phyloP scores from a whole-genome alignment of 2,329 filamentous ascomycete genomes.

The Colletotrichum shisoi region DNA sequence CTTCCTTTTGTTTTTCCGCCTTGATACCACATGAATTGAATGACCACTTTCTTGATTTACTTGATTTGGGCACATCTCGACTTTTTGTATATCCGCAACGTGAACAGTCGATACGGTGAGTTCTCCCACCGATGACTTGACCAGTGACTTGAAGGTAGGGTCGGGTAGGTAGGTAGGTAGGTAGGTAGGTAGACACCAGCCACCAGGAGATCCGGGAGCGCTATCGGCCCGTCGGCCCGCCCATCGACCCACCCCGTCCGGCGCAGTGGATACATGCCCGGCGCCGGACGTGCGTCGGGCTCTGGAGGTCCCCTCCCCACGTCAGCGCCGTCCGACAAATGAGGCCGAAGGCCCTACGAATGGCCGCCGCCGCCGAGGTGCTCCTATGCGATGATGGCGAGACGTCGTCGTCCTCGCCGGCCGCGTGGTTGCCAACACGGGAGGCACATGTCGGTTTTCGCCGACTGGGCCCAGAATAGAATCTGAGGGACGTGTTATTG shows the following conservation, averaged over 20 bases:
- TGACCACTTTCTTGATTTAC: constrained; percentile 13
- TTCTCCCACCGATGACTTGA: no score
- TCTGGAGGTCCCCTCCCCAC: neutral
- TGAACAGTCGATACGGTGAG: no score
- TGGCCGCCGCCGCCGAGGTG: neutral
- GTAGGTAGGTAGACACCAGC: no score
- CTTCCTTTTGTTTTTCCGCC: neutral
- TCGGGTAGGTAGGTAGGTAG: no score
- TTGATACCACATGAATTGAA: constrained; percentile 39
- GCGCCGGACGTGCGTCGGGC: neutral
- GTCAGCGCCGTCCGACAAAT: neutral
- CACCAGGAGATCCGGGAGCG: no score
- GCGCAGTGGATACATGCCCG: neutral
- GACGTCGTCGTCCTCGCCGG: neutral
- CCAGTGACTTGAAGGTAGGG: no score
- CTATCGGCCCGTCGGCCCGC: neutral
- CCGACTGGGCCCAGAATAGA: no score
- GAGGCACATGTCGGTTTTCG: no score
- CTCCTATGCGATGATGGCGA: neutral
- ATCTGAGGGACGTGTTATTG: no score
- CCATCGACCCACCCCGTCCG: neutral
- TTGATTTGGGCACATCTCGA: no score
- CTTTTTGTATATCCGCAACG: neutral
- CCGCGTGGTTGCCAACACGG: no score
- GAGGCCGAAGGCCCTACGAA: neutral